A percentile compares a stretch with the other conserved stretches of the same genome.
phyloP scores from a whole-genome alignment of 352 stramenopile genomes.

The Globisporangium viniferum region DNA sequence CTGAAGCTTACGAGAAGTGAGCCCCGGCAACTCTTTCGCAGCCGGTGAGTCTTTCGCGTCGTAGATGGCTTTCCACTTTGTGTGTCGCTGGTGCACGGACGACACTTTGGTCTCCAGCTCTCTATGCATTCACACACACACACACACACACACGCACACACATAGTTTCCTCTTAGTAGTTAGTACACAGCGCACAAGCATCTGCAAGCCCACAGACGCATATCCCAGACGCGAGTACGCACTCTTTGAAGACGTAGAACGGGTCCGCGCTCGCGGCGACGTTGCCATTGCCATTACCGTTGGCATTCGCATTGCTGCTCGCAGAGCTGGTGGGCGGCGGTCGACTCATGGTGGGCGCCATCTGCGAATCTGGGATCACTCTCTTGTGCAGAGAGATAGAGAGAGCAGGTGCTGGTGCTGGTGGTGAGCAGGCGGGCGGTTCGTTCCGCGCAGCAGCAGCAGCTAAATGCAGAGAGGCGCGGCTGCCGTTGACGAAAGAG shows the following conservation, averaged over 20 bases:
- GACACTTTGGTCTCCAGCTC: slow-evolving; percentile 78
- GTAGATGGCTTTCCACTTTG: slow-evolving; percentile 59
- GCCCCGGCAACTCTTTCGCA: slow-evolving; percentile 46
- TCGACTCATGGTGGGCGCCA: slow-evolving; percentile 13
- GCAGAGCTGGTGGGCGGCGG: slow-evolving; percentile 5
- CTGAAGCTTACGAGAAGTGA: slow-evolving; percentile 41
- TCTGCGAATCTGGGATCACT: not conserved
- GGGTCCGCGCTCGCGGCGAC: slow-evolving; percentile 55
- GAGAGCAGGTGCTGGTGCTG: not conserved
- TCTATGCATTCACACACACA: slow-evolving; percentile 22
- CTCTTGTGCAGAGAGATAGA: not conserved
- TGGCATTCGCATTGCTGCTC: not conserved
- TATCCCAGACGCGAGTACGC: slow-evolving; percentile 14
- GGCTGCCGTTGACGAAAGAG: not conserved
- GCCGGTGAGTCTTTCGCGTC: slow-evolving; percentile 40
- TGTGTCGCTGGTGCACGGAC: slow-evolving; percentile 62
- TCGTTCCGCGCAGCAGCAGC: not conserved
- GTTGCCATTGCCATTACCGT: slow-evolving; percentile 7
- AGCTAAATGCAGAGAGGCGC: slow-evolving; percentile 7
- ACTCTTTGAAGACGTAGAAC: slow-evolving; percentile 88
- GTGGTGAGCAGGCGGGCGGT: not conserved
- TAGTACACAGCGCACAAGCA: not conserved
- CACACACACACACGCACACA: not conserved
- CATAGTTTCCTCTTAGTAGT: not conserved
- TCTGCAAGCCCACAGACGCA: not conserved